Evolutionary conservation across 352 stramenopile genomes (phyloP), one percentile per base, ranked within the genome.

Genomic region (Pythium dissimile): DNA sequence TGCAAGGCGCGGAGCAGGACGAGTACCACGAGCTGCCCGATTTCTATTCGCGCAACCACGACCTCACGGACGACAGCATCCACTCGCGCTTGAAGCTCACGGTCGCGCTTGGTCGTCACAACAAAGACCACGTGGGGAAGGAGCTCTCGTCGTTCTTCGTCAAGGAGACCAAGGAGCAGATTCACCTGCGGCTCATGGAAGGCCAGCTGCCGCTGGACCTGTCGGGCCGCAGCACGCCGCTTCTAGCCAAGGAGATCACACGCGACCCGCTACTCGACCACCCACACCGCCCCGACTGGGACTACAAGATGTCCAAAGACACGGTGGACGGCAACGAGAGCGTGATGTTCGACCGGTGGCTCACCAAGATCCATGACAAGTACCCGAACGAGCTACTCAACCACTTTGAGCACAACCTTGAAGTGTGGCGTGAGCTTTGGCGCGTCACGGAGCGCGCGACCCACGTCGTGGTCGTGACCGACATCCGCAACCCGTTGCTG

Each of bases 371-470:
- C 63, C 77, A 94, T 62, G 65, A 86, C 59, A 91, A 92, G 59
- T 95, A 90, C 59, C 62, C 83, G 51, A 75, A 85, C 47, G 78
- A 94, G 23, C 68, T 91, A 55, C 67, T 94, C 43, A 94, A 92
- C 56, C 79, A 89, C 49, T 94, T 92, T 59, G 85, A 94, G 52
- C 83, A 90, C 61, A 94, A 94, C 52, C 48, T 94, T 21, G 80
- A 94, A 54, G 83, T 92, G 2, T 94, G 85, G 85, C 76, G 85
- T 18, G 79, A 94, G 55, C 65, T 94, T n/a, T 94, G 85, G 85
- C 85, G 85, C 49, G 82, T 94, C 23, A 88, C 81, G 1, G 85
- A 94, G 62, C 84, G 83, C 27, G 76, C 85, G 7, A 92, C 82
- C 11, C 80, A 91, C 44, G 67, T 94, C 18, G 81, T 94, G 12